A percentile compares a stretch with the other conserved stretches of the same genome.
These are phyloP conservation scores for Aethionema arabicum DNA, from an alignment of 345 rosid species.

Conservation along the genomic window DNA sequence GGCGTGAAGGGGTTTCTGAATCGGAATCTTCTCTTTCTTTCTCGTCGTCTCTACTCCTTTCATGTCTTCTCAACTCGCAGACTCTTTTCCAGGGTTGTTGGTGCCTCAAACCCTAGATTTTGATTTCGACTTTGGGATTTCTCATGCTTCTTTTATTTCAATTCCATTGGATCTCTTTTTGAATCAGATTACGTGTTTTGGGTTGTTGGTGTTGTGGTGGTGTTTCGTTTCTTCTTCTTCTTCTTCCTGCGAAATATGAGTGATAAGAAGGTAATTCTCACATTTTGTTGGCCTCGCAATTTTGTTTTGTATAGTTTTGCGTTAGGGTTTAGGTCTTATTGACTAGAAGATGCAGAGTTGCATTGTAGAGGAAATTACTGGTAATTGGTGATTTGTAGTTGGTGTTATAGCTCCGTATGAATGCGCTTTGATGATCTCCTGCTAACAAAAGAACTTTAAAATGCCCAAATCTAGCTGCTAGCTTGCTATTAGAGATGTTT, in stretches of 20 bases:
- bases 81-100: conserved; percentile 50
- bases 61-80: conserved; percentile 86
- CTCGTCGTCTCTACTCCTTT: conserved; percentile 40
- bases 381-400: background rate
- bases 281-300: background rate
- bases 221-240: conserved; percentile 27
- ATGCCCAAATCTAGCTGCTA: background rate
- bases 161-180: conserved; percentile 31
- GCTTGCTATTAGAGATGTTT: background rate
- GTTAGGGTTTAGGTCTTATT: background rate
- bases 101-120: conserved; percentile 49
- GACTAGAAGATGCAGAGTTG: conserved; percentile 12
- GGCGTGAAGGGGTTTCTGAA: conserved; percentile 43
- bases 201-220: conserved; percentile 21
- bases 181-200: conserved; percentile 27
- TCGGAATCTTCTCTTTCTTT: conserved; percentile 53
- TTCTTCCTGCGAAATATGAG: conserved; percentile 52
- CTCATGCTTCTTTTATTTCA: conserved; percentile 31
- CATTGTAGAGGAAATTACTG: background rate
- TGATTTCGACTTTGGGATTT: conserved; percentile 26
- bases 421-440: conserved; percentile 5
- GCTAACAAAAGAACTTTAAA: conserved; percentile 9
- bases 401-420: background rate
- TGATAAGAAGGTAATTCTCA: conserved; percentile 56
- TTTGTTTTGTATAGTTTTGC: background rate